Conservation (phyloP, 2,329 filamentous ascomycete genomes). For the Epichloe hybrida region DNA sequence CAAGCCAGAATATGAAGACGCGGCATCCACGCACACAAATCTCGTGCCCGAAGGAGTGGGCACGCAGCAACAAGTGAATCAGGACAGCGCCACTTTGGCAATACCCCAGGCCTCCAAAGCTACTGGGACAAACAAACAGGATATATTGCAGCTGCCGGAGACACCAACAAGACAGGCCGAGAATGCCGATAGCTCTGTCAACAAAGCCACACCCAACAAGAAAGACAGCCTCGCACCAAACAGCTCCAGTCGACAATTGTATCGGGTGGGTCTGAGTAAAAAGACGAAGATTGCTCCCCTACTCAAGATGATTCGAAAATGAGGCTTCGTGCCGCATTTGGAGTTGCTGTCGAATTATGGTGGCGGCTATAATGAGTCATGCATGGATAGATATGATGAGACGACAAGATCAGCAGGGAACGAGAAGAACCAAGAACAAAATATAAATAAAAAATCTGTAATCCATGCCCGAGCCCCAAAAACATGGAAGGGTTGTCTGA, state of each 20-base stretch:
- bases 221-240: constrained; percentile 8
- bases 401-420: background rate
- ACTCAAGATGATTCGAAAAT: constrained; percentile 35
- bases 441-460: rapidly evolving
- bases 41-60: background rate
- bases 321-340: background rate
- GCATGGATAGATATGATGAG: background rate
- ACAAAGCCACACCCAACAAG: constrained; percentile 2
- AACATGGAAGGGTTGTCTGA: too few species aligned
- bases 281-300: constrained; percentile 36
- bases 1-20: background rate
- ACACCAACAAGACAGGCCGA: background rate
- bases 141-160: background rate
- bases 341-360: background rate
- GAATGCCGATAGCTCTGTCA: background rate
- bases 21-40: background rate
- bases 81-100: background rate
- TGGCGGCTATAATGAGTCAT: background rate
- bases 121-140: background rate
- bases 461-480: background rate
- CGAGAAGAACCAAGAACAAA: background rate
- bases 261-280: constrained; percentile 39
- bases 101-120: background rate
- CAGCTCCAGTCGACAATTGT: constrained; percentile 24
- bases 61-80: background rate